Evolutionary conservation across 192 early-diverging fungal genomes (phyloP), one percentile per base, ranked within the genome.

Genomic region (Coemansia sp.): DNA sequence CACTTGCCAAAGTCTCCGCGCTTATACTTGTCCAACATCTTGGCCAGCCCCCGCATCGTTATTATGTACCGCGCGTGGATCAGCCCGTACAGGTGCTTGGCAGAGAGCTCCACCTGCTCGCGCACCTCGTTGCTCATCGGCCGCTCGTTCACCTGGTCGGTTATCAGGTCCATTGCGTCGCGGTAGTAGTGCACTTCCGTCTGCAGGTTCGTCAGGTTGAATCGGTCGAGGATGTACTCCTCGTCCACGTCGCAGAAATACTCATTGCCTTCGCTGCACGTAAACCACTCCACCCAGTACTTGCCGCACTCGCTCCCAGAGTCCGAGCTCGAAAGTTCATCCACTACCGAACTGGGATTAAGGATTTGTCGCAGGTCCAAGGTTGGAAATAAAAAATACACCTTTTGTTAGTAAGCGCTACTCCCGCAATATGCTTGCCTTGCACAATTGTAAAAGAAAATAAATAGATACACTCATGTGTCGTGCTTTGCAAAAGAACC

Each of bases 181-280:
- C 84, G 73, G 73, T 95, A 98, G 69, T 95, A 86, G 52, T 86
- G 87, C 13, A 99, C 93, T 59, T 99, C 96, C 22, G 82, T 76
- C 62, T 85, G 87, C 39, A 99, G 82, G 23, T 95, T 95, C 3
- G 97, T 96, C 58, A 99, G 80, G 70, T 99, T 99, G 84, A 99
- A 99, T 41, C 93, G 81, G 82, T 99, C 97, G 53, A 91, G 75
- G 53, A 99, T 93, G 73, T 93, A 99, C 13, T 96, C 94, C 64
- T 93, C 92, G 69, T 99, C 97, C n/a, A 99, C 90, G 47, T 95
- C 91, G 78, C 93, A 97, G 82, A 95, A 98, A 67, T 95, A 93
- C 70, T 99, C 97, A 68, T 97, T 94, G 45, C 95, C 97, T 57
- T 92, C 91, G 30, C 87, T 85, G 22, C 82, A 82, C 60, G 89